Evolutionary conservation across 2,329 filamentous ascomycete genomes (phyloP).

Genomic region (Immersiporthe knoxdaviesiana): DNA sequence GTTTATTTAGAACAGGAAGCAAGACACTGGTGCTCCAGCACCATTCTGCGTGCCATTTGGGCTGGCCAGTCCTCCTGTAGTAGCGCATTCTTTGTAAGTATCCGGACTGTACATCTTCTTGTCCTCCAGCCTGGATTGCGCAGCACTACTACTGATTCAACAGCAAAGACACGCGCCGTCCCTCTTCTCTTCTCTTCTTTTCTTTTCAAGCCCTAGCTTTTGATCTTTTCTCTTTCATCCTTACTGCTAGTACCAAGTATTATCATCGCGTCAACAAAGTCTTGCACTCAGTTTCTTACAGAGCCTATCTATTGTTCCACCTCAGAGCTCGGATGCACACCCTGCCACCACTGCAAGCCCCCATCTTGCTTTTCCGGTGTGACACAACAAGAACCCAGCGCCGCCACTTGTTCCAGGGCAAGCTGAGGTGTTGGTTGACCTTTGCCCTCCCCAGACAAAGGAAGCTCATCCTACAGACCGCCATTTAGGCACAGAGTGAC

Average conservation of each 20-base stretch:
- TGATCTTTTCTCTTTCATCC: not conserved
- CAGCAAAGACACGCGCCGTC: not conserved
- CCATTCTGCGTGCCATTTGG: not conserved
- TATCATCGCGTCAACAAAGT: not conserved
- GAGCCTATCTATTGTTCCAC: not conserved
- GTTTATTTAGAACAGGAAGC: not conserved
- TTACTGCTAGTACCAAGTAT: conserved; percentile 1
- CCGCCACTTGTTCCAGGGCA: not conserved
- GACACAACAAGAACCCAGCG: not conserved
- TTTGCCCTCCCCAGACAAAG: not conserved
- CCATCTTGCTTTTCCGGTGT: not conserved
- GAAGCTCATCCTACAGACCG: not conserved
- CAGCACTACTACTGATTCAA: not conserved
- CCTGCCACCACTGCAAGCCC: not conserved
- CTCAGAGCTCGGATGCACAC: not conserved
- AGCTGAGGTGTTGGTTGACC: not conserved
- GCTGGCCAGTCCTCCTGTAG: not conserved
- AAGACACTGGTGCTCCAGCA: not conserved
- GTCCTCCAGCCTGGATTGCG: not conserved
- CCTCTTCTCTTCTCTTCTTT: not conserved
- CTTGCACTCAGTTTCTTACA: not conserved
- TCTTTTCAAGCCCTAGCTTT: not conserved
- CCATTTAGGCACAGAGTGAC: not conserved
- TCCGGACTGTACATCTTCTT: too few species aligned
- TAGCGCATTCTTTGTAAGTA: not conserved